Evolutionary conservation across 352 stramenopile species (phyloP).

Genomic region (Pythium dissimile): DNA sequence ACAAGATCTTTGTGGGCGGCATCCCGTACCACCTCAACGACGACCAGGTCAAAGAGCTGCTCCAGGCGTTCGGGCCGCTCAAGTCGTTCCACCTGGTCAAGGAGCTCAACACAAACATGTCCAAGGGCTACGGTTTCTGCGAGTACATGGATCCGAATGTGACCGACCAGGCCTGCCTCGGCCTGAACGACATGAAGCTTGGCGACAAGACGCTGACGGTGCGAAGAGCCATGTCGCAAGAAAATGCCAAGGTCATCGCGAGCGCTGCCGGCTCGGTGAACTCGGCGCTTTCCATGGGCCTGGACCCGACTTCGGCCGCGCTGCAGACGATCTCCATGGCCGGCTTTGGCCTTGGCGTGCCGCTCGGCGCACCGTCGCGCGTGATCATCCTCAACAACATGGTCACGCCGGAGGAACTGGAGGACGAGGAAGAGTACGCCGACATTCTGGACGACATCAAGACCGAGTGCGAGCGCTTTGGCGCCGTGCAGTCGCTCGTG

Average conservation of each 20-base stretch:
- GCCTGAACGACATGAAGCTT: constrained; percentile 95
- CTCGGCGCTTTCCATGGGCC: constrained; percentile 58
- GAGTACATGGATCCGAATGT: constrained; percentile 93
- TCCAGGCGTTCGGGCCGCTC: constrained; percentile 93
- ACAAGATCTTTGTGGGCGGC: constrained; percentile 98
- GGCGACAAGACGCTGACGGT: constrained; percentile 91
- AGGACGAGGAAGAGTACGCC: constrained; percentile 93
- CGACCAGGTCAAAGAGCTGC: constrained; percentile 92
- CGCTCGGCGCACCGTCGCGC: constrained; percentile 58
- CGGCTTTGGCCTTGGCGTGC: constrained; percentile 35
- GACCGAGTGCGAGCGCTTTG: constrained; percentile 92
- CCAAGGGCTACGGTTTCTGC: constrained; percentile 98
- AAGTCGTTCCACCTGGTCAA: constrained; percentile 97
- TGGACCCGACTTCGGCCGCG: constrained; percentile 59
- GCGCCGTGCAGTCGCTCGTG: constrained; percentile 71
- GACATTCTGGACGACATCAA: constrained; percentile 96
- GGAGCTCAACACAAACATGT: constrained; percentile 86
- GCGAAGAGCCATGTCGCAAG: constrained; percentile 76
- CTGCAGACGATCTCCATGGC: constrained; percentile 72
- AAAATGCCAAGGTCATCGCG: constrained; percentile 61
- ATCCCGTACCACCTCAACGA: constrained; percentile 97
- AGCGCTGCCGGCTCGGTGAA: constrained; percentile 66
- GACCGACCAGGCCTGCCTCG: constrained; percentile 91
- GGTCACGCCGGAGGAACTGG: constrained; percentile 95
- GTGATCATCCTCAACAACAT: constrained; percentile 98